These are phyloP conservation scores for Parathielavia hyrcaniae DNA, from an alignment of 495 filamentous ascomycete genomes.

Conservation along the genomic window DNA sequence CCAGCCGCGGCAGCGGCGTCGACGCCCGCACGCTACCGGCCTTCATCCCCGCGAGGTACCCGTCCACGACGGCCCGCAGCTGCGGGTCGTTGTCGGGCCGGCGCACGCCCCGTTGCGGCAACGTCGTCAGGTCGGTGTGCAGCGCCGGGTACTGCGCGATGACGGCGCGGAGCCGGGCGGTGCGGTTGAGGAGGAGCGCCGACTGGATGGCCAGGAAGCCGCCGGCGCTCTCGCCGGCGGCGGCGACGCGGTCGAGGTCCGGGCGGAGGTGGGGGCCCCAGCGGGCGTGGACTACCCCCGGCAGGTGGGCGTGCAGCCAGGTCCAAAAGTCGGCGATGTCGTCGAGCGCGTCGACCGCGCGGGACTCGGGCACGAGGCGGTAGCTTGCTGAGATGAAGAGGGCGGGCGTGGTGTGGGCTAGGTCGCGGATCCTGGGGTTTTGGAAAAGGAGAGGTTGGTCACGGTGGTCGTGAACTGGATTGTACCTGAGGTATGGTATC, in stretches of 20 bases:
- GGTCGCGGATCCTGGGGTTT: conserved; percentile 13
- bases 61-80: conserved; percentile 8
- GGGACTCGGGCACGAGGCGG: conserved; percentile 48
- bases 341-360: conserved; percentile 41
- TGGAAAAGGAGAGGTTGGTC: background rate
- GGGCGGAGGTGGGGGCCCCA: conserved; percentile 2
- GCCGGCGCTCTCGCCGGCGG: conserved; percentile 34
- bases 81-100: background rate
- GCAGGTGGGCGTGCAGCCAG: conserved; percentile 35
- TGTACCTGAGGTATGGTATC: background rate
- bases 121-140: conserved; percentile 17
- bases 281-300: background rate
- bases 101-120: background rate
- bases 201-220: conserved; percentile 37
- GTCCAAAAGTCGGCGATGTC: conserved; percentile 49
- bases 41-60: conserved; percentile 3
- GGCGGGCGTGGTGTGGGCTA: conserved; percentile 14
- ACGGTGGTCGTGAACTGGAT: background rate
- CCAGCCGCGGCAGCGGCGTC: conserved; percentile 7
- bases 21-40: conserved; percentile 4
- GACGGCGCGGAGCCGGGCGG: conserved; percentile 14
- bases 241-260: conserved; percentile 15
- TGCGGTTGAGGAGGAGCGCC: conserved; percentile 19
- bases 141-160: conserved; percentile 17
- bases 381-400: conserved; percentile 36